Evolutionary conservation across 208 protist species (phyloP).

Genomic region (Acanthamoeba lenticulata): DNA sequence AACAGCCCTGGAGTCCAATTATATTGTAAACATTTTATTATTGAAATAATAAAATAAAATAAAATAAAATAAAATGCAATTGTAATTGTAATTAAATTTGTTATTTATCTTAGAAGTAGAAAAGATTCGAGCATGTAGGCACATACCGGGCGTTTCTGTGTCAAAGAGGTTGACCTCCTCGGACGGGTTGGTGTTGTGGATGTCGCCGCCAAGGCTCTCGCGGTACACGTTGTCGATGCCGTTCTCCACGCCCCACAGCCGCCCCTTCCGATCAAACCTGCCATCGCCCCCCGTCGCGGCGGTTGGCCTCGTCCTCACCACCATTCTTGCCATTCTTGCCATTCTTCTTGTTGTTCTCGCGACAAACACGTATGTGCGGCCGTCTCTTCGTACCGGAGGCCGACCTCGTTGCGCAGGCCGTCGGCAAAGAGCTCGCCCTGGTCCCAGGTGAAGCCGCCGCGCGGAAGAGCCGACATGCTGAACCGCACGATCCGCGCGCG

Average conservation of each 20-base stretch:
- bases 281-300: no score
- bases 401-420: slow-evolving; percentile 65
- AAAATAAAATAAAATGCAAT: neutral
- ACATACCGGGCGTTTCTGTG: neutral
- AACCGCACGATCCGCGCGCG: neutral
- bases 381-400: slow-evolving; percentile 12
- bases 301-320: no score
- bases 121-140: neutral
- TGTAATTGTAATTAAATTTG: neutral
- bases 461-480: neutral
- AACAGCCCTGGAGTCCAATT: neutral
- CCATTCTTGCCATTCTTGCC: neutral
- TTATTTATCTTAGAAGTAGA: neutral
- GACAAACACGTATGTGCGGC: neutral
- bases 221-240: slow-evolving; percentile 60
- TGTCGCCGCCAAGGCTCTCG: slow-evolving; percentile 39
- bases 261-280: slow-evolving; percentile 9
- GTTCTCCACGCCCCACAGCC: slow-evolving; percentile 64
- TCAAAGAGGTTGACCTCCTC: slow-evolving; percentile 67
- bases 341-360: neutral
- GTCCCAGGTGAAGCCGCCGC: neutral
- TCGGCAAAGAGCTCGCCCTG: slow-evolving; percentile 16
- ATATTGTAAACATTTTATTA: neutral
- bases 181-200: slow-evolving; percentile 62
- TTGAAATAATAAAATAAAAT: neutral